Evolutionary conservation across 2,329 filamentous ascomycete genomes (phyloP), one percentile per base, ranked within the genome.

Genomic region (Colletotrichum abscissum): DNA sequence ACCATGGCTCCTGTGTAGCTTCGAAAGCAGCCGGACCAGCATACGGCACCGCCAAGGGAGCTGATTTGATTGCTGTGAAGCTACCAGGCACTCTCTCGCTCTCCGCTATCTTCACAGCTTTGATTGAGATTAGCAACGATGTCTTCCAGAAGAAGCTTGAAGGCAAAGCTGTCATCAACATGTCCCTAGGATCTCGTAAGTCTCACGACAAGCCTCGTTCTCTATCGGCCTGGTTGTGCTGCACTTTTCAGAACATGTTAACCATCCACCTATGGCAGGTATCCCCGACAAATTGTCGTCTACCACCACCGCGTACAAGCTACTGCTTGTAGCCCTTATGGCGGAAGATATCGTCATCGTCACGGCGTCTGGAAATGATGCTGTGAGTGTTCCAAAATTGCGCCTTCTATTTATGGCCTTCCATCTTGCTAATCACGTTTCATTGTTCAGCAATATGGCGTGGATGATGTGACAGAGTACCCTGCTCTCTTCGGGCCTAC

Each of bases 1-100:
- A 58, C 11, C 69, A 68, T 22, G 69, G 69, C 52, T 30, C 69
- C 1, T 72, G 69, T 6, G 69, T 72, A 8, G 69, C 69, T 5
- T 72, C 69, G 8, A 72, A 72, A 22, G 49, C 58, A n/a, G 28
- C 49, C 5, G 69, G 69, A 2, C 69, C 69, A 1, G 9, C 19
- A 5, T 68, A 63, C 7, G 64, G 69, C 49, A 72, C 69, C 3
- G 69, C 69, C 6, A 72, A 72, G 24, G 35, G 63, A 4, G 69
- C 63, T 22, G 38, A 72, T 22, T 19, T 68, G 69, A 24, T 72
- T 5, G 33, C 49, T 7, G 69, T 58, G 12, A 67, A 68, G 35
- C 3, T 72, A 4, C 35, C 69, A 1, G 11, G 6, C 2, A 4
- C 28, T 1, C n/a, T 63, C 5, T 24, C 24, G 7, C 7, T 58